Evolutionary conservation across 2,329 filamentous ascomycete species (phyloP), one percentile per base, ranked within the genome.

Genomic region (Aspergillus sergii): DNA sequence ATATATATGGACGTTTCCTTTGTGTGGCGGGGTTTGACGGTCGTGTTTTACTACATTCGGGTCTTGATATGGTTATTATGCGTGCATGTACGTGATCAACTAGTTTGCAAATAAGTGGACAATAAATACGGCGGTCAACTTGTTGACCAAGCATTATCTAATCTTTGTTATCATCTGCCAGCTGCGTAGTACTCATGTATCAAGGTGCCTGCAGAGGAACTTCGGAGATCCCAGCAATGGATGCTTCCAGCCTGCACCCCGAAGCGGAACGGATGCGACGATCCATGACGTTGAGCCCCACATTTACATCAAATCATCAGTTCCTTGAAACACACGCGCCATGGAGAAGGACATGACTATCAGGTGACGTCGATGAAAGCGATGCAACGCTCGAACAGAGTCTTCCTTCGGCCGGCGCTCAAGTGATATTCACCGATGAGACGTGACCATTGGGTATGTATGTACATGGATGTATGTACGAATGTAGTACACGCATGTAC

Each of bases 351-450:
- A 21, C 43, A 72, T 72, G 71, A 73, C 64, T 60, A 59, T 63
- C 56, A 63, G 65, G 68, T 73, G 71, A 73, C 71, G 71, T 73
- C 69, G 70, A 65, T 60, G 50, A 58, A 16, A 32, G 16, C 48
- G 16, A 51, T 51, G 28, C 45, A 51, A 32, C 48, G n/a, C 19
- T 50, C 7, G 23, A 50, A 16, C 23, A 41, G 39, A 19, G 39
- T 10, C 39, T 41, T 41, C 34, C 34, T 36, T 36, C 2, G 34
- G 6, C 41, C 3, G 32, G 32, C 32, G 32, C 32, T 34, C 34
- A 16, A 36, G 34, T 23, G 12, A 23, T 26, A 48, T 48, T 48
- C 23, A 11, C 21, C 12, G 21, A 28, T 48, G n/a, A 28, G 45
- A 48, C 23, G 16, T 48, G 45, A 28, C 23, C 12, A 28, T 26